phyloP scores from a whole-genome alignment of 116 monocot species.

The Cymodocea nodosa region DNA sequence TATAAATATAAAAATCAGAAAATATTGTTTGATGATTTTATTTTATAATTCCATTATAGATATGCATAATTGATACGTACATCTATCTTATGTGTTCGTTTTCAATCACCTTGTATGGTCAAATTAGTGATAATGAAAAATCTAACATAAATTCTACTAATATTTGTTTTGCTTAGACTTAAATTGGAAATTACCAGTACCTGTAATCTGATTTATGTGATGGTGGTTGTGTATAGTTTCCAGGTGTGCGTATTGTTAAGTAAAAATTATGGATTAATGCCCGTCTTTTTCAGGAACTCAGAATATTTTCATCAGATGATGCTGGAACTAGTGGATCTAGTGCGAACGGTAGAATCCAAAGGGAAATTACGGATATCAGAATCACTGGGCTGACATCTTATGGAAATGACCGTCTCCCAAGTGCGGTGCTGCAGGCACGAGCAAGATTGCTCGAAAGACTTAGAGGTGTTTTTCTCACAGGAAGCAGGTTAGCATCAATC shows the following conservation, averaged over 20 bases:
- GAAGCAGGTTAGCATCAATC: slow-evolving; percentile 14
- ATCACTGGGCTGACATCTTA: background rate
- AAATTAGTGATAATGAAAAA: background rate
- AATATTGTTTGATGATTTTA: too few species aligned
- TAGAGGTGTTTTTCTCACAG: slow-evolving; percentile 18
- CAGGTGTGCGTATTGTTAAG: background rate
- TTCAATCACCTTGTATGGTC: too few species aligned
- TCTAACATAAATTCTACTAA: background rate
- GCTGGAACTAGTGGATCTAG: background rate
- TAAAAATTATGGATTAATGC: background rate
- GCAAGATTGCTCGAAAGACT: slow-evolving; percentile 49
- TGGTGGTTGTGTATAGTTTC: background rate
- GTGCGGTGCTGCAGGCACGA: slow-evolving; percentile 37
- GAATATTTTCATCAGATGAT: background rate
- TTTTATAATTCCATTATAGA: too few species aligned
- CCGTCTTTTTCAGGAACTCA: background rate
- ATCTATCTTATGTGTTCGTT: too few species aligned
- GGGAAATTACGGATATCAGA: background rate
- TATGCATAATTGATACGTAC: too few species aligned
- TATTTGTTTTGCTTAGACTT: background rate
- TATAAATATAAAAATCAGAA: too few species aligned
- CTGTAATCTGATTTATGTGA: background rate
- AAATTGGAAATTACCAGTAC: background rate
- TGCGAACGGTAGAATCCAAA: background rate
- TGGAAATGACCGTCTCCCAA: slow-evolving; percentile 32